Evolutionary conservation across 352 stramenopile genomes (phyloP), one percentile per base, ranked within the genome.

Genomic region (Phytophthora brassicae): DNA sequence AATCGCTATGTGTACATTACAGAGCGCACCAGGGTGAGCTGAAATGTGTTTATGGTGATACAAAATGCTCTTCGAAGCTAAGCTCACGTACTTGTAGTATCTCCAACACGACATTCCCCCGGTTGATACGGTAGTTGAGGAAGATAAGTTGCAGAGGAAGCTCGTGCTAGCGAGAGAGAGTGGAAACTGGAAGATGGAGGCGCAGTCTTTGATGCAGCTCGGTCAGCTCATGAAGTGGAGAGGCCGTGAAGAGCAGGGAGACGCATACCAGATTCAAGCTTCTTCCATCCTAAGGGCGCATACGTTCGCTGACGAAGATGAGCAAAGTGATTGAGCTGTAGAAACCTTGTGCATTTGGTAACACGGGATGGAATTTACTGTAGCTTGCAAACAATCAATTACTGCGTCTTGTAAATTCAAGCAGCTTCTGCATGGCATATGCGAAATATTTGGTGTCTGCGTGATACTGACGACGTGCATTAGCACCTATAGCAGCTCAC

Each of bases 141-240:
- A 90, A 67, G 80, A 87, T 48, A 93, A 88, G 44, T 43, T 93
- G 20, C 51, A 66, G 5, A 88, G 85, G 49, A 84, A 78, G 26
- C 70, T 93, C 19, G 33, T 53, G 4, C 29, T 70, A 20, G 84
- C 84, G 2, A 70, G 66, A 9, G 56, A 79, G 28, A 57, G 26
- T n/a, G 41, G 56, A 0, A 63, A 89, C 48, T 90, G 81, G 84
- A 90, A 91, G 49, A 44, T 70, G 12, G 79, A 93, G 48, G 78
- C 84, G 14, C 70, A 89, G 28, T 50, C 69, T 4, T 61, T 93
- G 11, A 69, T 89, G 68, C 75, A 89, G 43, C 68, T 93, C 1
- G 84, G 84, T 2, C 81, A 93, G 52, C 52, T 92, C 16, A 87
- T 89, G 71, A 90, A 90, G 39, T 92, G 84, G 84, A 76, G 84